Evolutionary conservation across 805 yeast genomes (phyloP).

Genomic region (Metschnikowia dekortorum): DNA sequence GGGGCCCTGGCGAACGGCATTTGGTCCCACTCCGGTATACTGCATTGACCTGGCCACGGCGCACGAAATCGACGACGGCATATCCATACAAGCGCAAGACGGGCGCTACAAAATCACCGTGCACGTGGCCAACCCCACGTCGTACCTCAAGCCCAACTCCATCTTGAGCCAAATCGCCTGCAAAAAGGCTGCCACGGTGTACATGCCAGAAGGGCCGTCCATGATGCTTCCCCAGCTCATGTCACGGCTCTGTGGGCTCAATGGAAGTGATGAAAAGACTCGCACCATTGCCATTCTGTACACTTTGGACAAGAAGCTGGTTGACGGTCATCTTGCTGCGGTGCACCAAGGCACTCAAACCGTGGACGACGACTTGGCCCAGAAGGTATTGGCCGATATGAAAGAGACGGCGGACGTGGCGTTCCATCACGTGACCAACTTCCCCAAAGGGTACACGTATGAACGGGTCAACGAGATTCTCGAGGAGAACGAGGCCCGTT

Average conservation of each 20-base stretch:
- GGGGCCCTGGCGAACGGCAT: constrained; percentile 32
- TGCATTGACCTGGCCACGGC: constrained; percentile 82
- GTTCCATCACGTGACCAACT: constrained; percentile 23
- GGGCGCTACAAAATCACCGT: constrained; percentile 46
- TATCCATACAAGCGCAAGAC: constrained; percentile 47
- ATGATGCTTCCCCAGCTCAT: constrained; percentile 68
- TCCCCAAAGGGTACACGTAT: constrained; percentile 52
- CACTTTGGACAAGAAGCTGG: constrained; percentile 14
- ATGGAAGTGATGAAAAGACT: constrained; percentile 37
- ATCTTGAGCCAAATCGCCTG: constrained; percentile 52
- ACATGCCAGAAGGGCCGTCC: constrained; percentile 60
- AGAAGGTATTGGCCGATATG: constrained; percentile 15
- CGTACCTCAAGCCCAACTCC: constrained; percentile 46
- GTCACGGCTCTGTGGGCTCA: constrained; percentile 47
- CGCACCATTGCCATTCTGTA: constrained; percentile 42
- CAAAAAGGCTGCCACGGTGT: constrained; percentile 60
- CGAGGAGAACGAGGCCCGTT: constrained; percentile 16
- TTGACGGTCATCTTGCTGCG: constrained; percentile 19
- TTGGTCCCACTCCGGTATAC: constrained; percentile 51
- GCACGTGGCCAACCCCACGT: constrained; percentile 86
- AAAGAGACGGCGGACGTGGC: constrained; percentile 18
- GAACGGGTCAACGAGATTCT: constrained; percentile 54
- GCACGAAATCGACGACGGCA: constrained; percentile 91
- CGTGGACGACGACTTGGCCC: constrained; percentile 7
- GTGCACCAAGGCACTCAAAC: background rate